A percentile compares a stretch with the other conserved stretches of the same genome.
phyloP scores from a whole-genome alignment of 148 eudicot genomes.

The Talinum fruticosum region DNA sequence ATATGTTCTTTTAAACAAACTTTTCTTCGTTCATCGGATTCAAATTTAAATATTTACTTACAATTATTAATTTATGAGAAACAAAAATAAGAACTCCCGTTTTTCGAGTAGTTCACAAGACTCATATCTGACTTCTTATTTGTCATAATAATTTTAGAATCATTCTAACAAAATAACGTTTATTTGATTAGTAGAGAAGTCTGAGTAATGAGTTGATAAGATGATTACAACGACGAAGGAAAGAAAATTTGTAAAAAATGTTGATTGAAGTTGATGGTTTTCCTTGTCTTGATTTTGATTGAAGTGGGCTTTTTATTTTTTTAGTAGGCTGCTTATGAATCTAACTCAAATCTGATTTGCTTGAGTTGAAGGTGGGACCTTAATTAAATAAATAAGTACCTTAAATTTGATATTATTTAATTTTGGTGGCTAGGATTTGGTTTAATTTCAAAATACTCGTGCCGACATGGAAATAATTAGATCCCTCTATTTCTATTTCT shows the following conservation, averaged over 20 bases:
- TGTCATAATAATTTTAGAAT: too few species aligned
- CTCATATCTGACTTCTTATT: too few species aligned
- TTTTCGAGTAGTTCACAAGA: too few species aligned
- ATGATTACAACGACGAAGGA: not conserved
- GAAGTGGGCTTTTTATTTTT: not conserved
- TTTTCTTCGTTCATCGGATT: too few species aligned
- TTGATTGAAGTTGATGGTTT: slow-evolving; percentile 1
- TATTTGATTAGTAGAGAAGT: not conserved
- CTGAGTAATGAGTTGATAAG: not conserved
- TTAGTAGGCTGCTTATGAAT: not conserved
- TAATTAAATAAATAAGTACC: not conserved
- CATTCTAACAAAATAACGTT: not conserved
- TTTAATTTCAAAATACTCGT: not conserved
- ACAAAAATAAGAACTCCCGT: not conserved
- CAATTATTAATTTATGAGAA: too few species aligned
- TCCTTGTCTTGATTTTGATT: not conserved
- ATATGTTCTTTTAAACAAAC: too few species aligned
- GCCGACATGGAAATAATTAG: not conserved
- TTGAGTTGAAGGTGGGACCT: not conserved
- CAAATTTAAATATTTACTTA: not conserved
- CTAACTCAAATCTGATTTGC: not conserved
- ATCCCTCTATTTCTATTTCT: too few species aligned
- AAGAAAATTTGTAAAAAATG: not conserved
- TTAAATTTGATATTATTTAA: not conserved
- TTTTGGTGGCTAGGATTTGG: not conserved